phyloP scores from a whole-genome alignment of 768 basidiomycete genomes.

The Amanita molliuscula region DNA sequence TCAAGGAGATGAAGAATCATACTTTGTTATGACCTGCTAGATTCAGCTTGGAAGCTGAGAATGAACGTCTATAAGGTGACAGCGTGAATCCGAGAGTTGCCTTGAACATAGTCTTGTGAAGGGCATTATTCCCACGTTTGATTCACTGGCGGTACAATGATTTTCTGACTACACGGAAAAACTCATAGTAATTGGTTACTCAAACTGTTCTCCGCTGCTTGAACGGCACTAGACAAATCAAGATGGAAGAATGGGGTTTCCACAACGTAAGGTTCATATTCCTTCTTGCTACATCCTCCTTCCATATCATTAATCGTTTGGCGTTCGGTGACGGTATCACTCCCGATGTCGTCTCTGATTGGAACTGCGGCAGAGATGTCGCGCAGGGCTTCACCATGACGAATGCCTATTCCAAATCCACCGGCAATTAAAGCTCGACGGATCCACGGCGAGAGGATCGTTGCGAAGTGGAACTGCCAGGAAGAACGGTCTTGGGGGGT shows the following conservation, averaged over 20 bases:
- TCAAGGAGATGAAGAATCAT: not conserved
- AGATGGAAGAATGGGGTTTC: slow-evolving; percentile 89
- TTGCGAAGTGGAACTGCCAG: slow-evolving; percentile 84
- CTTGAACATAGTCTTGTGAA: not conserved
- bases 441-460: slow-evolving; percentile 89
- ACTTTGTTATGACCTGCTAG: slow-evolving; percentile 35
- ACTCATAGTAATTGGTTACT: slow-evolving; percentile 6
- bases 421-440: slow-evolving; percentile 81
- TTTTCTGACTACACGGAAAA: not conserved
- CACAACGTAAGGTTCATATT: slow-evolving; percentile 25
- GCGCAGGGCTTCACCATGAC: slow-evolving; percentile 26
- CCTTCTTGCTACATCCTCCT: slow-evolving; percentile 25
- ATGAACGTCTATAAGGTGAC: slow-evolving; percentile 5
- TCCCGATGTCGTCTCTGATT: slow-evolving; percentile 33
- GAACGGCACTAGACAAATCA: slow-evolving; percentile 65
- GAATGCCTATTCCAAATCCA: slow-evolving; percentile 74
- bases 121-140: not conserved
- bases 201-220: slow-evolving; percentile 47
- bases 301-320: slow-evolving; percentile 18
- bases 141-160: not conserved
- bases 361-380: slow-evolving; percentile 80
- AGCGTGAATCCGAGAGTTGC: not conserved
- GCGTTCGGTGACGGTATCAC: slow-evolving; percentile 13
- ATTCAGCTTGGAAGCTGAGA: slow-evolving; percentile 11
- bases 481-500: not conserved